Base-by-base conservation (phyloP, 805 yeast species). In the Monosporozyma solicola region DNA sequence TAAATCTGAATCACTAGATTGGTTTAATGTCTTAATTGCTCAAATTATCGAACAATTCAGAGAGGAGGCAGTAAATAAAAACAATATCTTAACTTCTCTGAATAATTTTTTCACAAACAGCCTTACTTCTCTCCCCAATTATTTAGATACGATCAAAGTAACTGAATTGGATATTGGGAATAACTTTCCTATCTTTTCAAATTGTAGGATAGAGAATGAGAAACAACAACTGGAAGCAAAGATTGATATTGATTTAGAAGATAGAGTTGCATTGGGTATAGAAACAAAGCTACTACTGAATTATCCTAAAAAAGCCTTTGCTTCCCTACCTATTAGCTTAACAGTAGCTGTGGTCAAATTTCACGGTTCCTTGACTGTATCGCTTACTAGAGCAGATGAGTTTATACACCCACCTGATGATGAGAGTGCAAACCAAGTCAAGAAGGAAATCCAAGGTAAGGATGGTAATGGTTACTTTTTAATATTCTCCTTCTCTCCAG, bases 21-120 rank as follows among this genome's bases (percentile, higher is more conserved):
- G 99, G 99, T 89, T 94, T 68, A 94, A 92, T 58, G 97, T 94
- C 1, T 74, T 94, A 39, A 78, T 94, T 20, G 99, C 97, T 0
- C 97, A 94, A 66, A 83, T 90, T 7, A 82, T 94, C 27, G 80
- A 87, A 33, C 96, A 91, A 57, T 77, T 90, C 56, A 78, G 99
- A 53, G 78, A 83, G n/a, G 98, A 94, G 65, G 98, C 98, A 0
- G 71, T 88, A 53, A 75, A 79, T 44, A 82, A 90, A 49, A 94
- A 94, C 65, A 90, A 89, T 65, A 85, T 94, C 27, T 82, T 91
- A 55, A 84, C 86, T 58, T 83, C 90, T 1, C 72, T 94, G 49
- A 83, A 87, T 61, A 81, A 78, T 50, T 80, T 87, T 50, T 72
- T 92, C 47, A 70, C 70, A 10, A 66, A 67, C 6, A 65, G 62